Evolutionary conservation across 2,329 filamentous ascomycete species (phyloP).

Genomic region (Sporothrix brasiliensis): DNA sequence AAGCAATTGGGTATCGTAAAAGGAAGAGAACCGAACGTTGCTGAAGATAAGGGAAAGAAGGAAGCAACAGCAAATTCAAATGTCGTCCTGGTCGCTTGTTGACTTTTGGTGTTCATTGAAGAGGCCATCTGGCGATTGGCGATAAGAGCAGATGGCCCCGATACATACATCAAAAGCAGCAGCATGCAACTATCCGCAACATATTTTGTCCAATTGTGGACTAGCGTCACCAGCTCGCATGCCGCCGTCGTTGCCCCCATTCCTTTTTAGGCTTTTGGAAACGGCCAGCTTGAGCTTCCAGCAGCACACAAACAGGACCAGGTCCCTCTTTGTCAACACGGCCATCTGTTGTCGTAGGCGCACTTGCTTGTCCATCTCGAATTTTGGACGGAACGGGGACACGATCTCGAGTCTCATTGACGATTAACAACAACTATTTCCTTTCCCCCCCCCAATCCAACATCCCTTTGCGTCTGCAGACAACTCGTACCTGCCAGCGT

Average conservation of each 20-base stretch:
- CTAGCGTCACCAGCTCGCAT: not conserved
- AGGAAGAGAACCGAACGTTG: not conserved
- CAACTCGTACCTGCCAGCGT: conserved; percentile 20
- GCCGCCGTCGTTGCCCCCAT: conserved; percentile 12
- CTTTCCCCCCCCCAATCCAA: too few relatives aligned
- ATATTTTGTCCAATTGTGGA: not conserved
- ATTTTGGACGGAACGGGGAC: not conserved
- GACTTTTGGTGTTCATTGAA: conserved; percentile 3
- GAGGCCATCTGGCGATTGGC: conserved; percentile 21
- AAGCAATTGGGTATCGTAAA: not conserved
- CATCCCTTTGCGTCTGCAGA: conserved; percentile 20
- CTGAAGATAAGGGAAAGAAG: not conserved
- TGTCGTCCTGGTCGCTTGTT: conserved; percentile 8
- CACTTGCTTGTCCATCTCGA: conserved; percentile 4
- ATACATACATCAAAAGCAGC: not conserved
- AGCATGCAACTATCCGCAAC: not conserved
- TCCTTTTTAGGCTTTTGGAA: conserved; percentile 35
- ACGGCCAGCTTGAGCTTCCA: conserved; percentile 40
- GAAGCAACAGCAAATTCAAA: not conserved
- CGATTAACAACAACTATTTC: conserved; percentile 22
- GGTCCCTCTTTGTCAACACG: not conserved
- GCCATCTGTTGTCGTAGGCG: conserved; percentile 20
- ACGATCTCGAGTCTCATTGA: conserved; percentile 6
- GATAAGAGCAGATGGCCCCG: not conserved
- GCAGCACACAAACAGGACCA: not conserved